Evolutionary conservation across 192 early-diverging fungal genomes (phyloP).

Genomic region (Dissophora ornata): DNA sequence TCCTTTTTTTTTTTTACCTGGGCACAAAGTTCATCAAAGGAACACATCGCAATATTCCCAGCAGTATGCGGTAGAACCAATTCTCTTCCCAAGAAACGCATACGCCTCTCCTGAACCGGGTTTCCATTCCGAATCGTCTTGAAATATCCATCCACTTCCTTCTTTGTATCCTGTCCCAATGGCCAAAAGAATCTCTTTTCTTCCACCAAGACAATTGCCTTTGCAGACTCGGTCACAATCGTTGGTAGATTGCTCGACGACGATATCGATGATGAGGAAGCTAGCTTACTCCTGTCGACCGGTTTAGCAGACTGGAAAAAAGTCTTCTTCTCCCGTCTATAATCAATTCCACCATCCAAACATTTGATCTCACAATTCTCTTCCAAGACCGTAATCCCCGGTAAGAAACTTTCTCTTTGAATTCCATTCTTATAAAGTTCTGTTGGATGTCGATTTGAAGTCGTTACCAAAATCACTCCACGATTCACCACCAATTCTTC

Average conservation of each 20-base stretch:
- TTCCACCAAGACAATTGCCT: conserved; percentile 60
- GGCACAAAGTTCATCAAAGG: conserved; percentile 85
- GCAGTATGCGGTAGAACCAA: conserved; percentile 74
- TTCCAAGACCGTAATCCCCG: conserved; percentile 90
- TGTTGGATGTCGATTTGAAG: conserved; percentile 92
- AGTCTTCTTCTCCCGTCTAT: conserved; percentile 67
- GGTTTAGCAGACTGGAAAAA: conserved; percentile 48
- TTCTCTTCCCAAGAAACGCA: conserved; percentile 83
- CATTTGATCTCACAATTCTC: conserved; percentile 81
- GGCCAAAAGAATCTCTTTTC: conserved; percentile 80
- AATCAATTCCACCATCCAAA: conserved; percentile 92
- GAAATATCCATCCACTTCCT: conserved; percentile 58
- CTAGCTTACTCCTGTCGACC: conserved; percentile 21
- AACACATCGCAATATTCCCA: conserved; percentile 75
- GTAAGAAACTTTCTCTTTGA: conserved; percentile 91
- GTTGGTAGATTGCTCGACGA: conserved; percentile 26
- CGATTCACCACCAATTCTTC: conserved; percentile 79
- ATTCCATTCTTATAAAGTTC: conserved; percentile 97
- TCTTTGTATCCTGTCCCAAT: conserved; percentile 59
- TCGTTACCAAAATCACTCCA: conserved; percentile 92
- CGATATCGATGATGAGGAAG: too few species aligned
- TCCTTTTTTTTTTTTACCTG: conserved; percentile 27
- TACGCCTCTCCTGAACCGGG: conserved; percentile 51
- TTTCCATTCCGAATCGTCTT: conserved; percentile 24
- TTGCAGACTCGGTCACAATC: conserved; percentile 31